Base-by-base conservation (phyloP, 352 stramenopile genomes). In the Pythium periplocum region DNA sequence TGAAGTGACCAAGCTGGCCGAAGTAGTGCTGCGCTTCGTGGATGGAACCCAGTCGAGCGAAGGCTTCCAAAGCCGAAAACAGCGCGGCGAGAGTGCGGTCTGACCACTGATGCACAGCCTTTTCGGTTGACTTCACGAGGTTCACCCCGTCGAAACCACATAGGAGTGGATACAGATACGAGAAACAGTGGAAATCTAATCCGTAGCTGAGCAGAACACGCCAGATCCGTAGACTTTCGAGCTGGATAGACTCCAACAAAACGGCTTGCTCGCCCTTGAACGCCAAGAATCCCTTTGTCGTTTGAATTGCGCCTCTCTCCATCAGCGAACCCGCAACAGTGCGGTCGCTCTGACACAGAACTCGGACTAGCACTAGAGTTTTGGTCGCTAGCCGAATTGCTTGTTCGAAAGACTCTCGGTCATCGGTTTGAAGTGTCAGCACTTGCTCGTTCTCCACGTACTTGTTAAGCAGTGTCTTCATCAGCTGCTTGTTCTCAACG, bases 1-100 rank as follows among this genome's bases (percentile, higher is more conserved):
- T 45, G 52, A 86, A 91, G 53, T 76, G 76, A 0, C 55, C 61
- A 7, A 91, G 45, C 52, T 91, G 80, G 41, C 45, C 46, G 17
- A 70, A 63, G 44, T 70, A 70, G 50, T 65, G 62, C 45, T 70
- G 62, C 6, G 57, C 62, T 39, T 70, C 62, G 45, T 65, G 62
- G 45, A 62, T 59, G 30, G 39, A 41, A 6, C 55, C 62, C 2
- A 70, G 58, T 11, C 44, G 49, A 12, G 61, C 51, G 35, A 68
- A 64, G n/a, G 61, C 56, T 9, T 59, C 55, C 5, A 68, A 42
- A 2, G 61, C 61, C 4, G 49, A 38, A 26, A 68, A 64, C 31
- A 68, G 48, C 3, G 61, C 61, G 3, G 53, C 53, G 8, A 61
- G 44, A 37, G 41, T 53, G 1, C 43, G 53, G 43, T 66, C 53